Base-by-base conservation (phyloP, 2,329 filamentous ascomycete genomes). In the Fusarium pseudonygamai region DNA sequence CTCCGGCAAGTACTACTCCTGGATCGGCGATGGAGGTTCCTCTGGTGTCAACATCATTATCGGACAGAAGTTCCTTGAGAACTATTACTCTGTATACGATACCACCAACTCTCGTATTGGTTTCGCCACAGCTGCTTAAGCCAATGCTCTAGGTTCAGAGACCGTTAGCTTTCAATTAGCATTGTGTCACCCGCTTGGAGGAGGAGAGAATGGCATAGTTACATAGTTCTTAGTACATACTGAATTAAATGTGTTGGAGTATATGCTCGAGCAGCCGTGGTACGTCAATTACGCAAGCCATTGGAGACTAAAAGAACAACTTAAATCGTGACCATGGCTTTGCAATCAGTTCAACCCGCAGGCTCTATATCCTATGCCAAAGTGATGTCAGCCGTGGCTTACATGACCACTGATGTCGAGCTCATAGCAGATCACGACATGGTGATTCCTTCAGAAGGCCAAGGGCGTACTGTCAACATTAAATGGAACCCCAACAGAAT, bases 21-120 rank as follows among this genome's bases (percentile, higher is more conserved):
- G 56, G 56, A 50, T 59, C 7, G 0, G 0, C 7, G 43, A 59
- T 3, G 58, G 58, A 10, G 58, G 58, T 1, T 36, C 28, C 12
- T 34, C 28, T 36, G 47, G 47, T 36, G 47, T 60, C 47, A 60
- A 56, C 30, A 36, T 22, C 11, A 56, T 60, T 5, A 60, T 60
- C 4, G 58, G 58, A 56, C 58, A 60, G 37, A 60, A 60, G 37
- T 60, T 60, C 20, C 58, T 60, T 15, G 58, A 60, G 30, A 56
- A 56, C 28, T 60, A 60, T 15, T 60, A 60, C 37, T 60, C 58
- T 10, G 47, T 60, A 4, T 56, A 20, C 14, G 58, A 60, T 13
- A 60, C 58, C 7, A 60, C 58, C 14, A 56, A 60, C 28, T 60
- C 58, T 7, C 58, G 58, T 7, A 60, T 60, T 36, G 58, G 47